phyloP scores from a whole-genome alignment of 192 early-diverging fungal species.

The Podila epicladia region DNA sequence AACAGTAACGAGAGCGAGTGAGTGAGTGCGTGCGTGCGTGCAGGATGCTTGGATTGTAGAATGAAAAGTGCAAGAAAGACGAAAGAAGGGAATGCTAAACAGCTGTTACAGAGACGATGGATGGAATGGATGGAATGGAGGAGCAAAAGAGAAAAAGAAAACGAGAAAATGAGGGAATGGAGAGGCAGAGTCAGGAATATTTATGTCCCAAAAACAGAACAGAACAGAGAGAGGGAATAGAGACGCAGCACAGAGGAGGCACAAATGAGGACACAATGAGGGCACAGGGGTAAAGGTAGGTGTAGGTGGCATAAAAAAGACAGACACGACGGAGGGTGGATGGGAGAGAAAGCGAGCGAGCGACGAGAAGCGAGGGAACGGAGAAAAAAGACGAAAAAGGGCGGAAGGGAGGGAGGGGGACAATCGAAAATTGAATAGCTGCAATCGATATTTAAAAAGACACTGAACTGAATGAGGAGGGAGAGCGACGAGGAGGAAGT shows the following conservation, averaged over 20 bases:
- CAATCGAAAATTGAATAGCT: neutral
- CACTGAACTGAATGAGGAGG: too few relatives aligned
- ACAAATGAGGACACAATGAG: too few relatives aligned
- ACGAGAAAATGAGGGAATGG: neutral
- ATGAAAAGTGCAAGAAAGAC: neutral
- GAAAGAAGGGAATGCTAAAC: neutral
- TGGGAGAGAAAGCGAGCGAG: neutral
- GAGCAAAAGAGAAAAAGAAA: neutral
- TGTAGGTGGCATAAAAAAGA: too few relatives aligned
- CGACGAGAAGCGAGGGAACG: neutral
- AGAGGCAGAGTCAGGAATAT: neutral
- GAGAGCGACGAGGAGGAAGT: too few relatives aligned
- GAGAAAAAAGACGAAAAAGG: neutral
- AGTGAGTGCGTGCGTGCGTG: neutral
- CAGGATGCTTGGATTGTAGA: too few relatives aligned
- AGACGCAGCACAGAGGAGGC: too few relatives aligned
- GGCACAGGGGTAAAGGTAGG: too few relatives aligned
- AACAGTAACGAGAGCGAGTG: neutral
- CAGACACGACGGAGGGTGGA: neutral
- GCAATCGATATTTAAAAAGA: too few relatives aligned
- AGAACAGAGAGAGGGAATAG: too few relatives aligned
- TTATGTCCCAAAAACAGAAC: neutral
- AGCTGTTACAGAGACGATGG: neutral
- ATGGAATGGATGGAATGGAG: neutral
- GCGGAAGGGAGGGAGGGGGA: neutral